Base-by-base conservation (phyloP, 1,284 basidiomycete species). In the Ceratobasidium sp. region DNA sequence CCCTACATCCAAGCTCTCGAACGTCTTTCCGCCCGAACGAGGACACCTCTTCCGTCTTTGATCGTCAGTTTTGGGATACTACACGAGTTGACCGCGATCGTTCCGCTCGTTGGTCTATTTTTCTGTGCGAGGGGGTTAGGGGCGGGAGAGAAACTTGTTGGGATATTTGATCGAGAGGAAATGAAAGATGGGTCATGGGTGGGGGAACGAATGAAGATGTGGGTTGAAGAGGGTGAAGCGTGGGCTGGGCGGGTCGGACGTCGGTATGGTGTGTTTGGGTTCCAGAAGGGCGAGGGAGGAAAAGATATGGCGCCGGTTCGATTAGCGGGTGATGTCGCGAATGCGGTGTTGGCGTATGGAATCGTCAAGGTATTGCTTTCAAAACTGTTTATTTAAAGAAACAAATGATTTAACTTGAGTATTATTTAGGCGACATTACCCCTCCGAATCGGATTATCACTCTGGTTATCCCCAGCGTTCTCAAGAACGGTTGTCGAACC, bases 11-110 rank as follows among this genome's bases (percentile, higher is more conserved):
- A 23, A 4, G 89, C 89, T 0, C 86, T 94, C 49, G 84, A 87
- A n/a, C 85, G 87, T 2, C 82, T 94, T 7, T 90, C 93, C 12
- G 85, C 86, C 15, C 89, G 91, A 42, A 93, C 93, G 15, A 90
- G 92, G 20, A 88, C 93, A 0, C 93, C 95, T 7, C 85, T 97
- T 0, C 89, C 95, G 0, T 95, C 95, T 1, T 89, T 98, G 70
- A 84, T 93, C 3, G 82, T 94, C 51, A 95, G 95, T 0, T 97
- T 98, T 83, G 90, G 91, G 1, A 86, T 97, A 70, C 87, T 98
- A 9, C 97, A 98, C 84, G 97, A 98, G 84, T 82, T 96, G 18
- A 97, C 95, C 0, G 96, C 96, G 0, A 83, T 97, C 76, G 86
- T 93, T 0, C 96, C 96, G 0, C 87, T 97, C 42, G 88, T 93